Conservation (phyloP, 2,329 filamentous ascomycete species). For the Akanthomyces uredinophilus region DNA sequence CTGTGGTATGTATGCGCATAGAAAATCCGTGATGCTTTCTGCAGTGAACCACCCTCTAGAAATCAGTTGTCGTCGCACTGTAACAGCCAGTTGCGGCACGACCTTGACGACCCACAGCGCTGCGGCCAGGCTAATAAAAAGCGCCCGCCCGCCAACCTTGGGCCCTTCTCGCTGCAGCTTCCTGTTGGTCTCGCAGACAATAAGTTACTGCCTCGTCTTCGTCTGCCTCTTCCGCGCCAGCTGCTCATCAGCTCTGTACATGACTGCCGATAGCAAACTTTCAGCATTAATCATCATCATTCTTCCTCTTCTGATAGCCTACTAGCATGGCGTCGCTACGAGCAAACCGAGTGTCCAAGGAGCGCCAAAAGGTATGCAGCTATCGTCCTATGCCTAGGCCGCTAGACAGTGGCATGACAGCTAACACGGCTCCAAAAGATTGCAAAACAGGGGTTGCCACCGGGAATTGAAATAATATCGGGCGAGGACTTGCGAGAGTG, state of each 20-base stretch:
- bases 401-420: neutral
- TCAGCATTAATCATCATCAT: neutral
- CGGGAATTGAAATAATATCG: constrained; percentile 71
- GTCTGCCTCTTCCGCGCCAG: neutral
- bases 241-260: neutral
- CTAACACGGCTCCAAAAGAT: constrained; percentile 37
- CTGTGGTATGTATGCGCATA: neutral
- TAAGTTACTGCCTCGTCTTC: neutral
- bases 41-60: neutral
- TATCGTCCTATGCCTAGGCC: neutral
- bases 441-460: constrained; percentile 49
- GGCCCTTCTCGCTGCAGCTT: neutral
- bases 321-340: constrained; percentile 22
- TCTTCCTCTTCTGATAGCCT: neutral
- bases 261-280: neutral
- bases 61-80: neutral
- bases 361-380: constrained; percentile 24
- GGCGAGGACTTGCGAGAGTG: constrained; percentile 71
- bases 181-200: constrained; percentile 1
- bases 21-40: neutral
- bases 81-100: neutral
- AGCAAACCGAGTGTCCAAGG: constrained; percentile 25
- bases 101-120: constrained; percentile 1
- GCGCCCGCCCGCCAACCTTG: neutral
- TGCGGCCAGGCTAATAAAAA: constrained; percentile 6